Evolutionary conservation across 2,329 filamentous ascomycete genomes (phyloP), one percentile per base, ranked within the genome.

Genomic region (Fusarium floridanum): DNA sequence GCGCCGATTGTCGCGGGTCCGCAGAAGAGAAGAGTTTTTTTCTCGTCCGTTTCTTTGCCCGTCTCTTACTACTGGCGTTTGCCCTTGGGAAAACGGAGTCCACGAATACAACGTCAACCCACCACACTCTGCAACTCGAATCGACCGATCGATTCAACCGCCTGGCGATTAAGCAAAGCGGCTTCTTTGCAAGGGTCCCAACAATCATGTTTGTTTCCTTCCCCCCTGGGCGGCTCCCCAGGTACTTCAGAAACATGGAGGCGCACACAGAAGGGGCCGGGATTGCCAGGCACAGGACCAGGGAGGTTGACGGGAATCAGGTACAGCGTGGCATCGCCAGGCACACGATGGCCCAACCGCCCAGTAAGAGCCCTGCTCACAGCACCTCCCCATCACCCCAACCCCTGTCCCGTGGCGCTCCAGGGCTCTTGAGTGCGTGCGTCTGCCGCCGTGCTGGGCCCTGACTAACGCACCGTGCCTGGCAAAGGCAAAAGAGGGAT

Each of bases 401-500:
- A 14, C 24, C 48, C 48, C 39, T 56, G 66, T 43, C 62, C 41
- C 17, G 59, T 60, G 68, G 61, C 43, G 39, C 62, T 67, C 62
- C 43, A 32, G 64, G 70, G 37, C 67, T 56, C 61, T 77, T 76
- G 76, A 78, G 76, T 78, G 76, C 68, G 61, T 78, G 76, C 76
- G 68, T 78, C 68, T 74, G 69, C 70, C 61, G 70, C 68, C 37
- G 43, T 76, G 64, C 56, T 43, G 60, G 76, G 76, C 76, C 76
- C 73, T 75, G 76, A 76, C 76, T 78, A 78, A 78, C 72, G 75
- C 75, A 78, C 71, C 73, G 76, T 78, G 76, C 76, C 76, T 76
- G 67, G 67, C 20, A 68, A 66, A 29, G 27, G 27, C 27, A 29
- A 29, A 29, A 68, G 34, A 55, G 53, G 57, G 56, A 22, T 70